These are phyloP conservation scores for Suhomyces prunicola DNA, from an alignment of 805 yeast species.

Conservation along the genomic window DNA sequence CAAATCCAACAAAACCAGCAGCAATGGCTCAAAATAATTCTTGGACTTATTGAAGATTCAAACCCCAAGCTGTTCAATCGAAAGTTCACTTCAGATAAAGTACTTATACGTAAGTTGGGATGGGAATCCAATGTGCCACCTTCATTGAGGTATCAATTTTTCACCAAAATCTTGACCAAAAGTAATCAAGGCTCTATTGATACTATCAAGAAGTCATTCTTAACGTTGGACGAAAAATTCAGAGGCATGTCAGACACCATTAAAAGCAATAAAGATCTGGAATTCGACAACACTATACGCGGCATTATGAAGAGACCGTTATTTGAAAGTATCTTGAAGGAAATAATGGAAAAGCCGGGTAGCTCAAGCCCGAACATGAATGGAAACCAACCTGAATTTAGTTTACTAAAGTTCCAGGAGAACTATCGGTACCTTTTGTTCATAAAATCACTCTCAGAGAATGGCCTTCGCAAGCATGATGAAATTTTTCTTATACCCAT, in stretches of 20 bases:
- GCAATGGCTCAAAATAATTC: slow-evolving; percentile 25
- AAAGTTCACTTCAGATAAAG: slow-evolving; percentile 26
- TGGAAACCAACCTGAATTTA: slow-evolving; percentile 4
- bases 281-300: slow-evolving; percentile 27
- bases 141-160: slow-evolving; percentile 25
- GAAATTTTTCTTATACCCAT: slow-evolving; percentile 39
- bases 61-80: slow-evolving; percentile 20
- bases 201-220: slow-evolving; percentile 17
- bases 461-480: slow-evolving; percentile 38
- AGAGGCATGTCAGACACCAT: slow-evolving; percentile 25
- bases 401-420: slow-evolving; percentile 14
- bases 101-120: slow-evolving; percentile 26
- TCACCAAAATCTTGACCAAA: slow-evolving; percentile 21
- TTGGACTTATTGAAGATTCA: slow-evolving; percentile 10
- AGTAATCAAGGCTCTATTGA: slow-evolving; percentile 14
- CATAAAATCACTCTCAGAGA: slow-evolving; percentile 36
- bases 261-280: slow-evolving; percentile 29
- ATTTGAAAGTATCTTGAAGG: slow-evolving; percentile 20
- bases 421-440: slow-evolving; percentile 32
- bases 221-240: slow-evolving; percentile 19
- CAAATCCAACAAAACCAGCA: slow-evolving; percentile 21
- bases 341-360: slow-evolving; percentile 2
- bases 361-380: slow-evolving; percentile 1
- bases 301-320: slow-evolving; percentile 29
- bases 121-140: slow-evolving; percentile 38